Percentiles rank a stretch among this genome's conserved stretches.
Evolutionary conservation across 2,329 filamentous ascomycete genomes (phyloP).

Genomic region (Xylaria sp.): DNA sequence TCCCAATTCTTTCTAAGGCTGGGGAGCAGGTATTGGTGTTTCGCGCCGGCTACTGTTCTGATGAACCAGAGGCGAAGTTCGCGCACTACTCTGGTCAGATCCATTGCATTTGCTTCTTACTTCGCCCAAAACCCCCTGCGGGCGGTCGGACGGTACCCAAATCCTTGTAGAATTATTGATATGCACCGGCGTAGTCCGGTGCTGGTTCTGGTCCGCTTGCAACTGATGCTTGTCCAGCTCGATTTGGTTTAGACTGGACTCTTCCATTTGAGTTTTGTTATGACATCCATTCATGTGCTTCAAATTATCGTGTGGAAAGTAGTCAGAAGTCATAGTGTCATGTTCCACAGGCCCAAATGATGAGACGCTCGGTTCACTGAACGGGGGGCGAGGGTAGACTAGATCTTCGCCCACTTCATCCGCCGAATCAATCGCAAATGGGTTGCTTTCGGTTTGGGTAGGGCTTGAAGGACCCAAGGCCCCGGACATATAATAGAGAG

Average conservation of each 20-base stretch:
- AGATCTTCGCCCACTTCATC: not conserved
- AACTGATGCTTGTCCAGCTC: not conserved
- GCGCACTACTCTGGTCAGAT: not conserved
- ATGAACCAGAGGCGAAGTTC: not conserved
- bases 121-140: not conserved
- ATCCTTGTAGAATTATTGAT: not conserved
- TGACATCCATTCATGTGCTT: not conserved
- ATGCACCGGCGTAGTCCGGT: not conserved
- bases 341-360: not conserved
- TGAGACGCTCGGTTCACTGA: not conserved
- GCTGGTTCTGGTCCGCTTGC: not conserved
- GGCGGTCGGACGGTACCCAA: not conserved
- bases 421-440: not conserved
- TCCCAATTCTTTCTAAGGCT: slow-evolving; percentile 36
- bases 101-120: not conserved
- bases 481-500: slow-evolving; percentile 38
- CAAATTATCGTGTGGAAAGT: not conserved
- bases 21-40: slow-evolving; percentile 38
- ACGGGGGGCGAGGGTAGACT: not conserved
- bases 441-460: not conserved
- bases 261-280: not conserved
- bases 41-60: slow-evolving; percentile 4
- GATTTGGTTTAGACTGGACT: not conserved
- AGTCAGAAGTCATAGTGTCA: not conserved
- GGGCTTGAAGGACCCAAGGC: slow-evolving; percentile 3